Base-by-base conservation (phyloP, 495 filamentous ascomycete genomes). In the Aspergillus olivimuriae region DNA sequence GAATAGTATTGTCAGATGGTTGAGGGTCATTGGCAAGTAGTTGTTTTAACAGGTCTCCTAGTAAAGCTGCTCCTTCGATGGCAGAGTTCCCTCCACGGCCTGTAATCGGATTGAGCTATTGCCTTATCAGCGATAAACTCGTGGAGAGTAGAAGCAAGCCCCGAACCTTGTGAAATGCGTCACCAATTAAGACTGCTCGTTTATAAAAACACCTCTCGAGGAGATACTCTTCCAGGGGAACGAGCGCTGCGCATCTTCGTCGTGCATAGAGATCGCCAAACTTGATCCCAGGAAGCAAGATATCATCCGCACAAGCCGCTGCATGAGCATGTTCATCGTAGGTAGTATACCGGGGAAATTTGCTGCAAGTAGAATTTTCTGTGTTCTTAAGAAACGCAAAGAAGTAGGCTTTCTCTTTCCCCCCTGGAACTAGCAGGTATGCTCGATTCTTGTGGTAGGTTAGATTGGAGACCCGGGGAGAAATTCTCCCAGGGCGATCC, bases 161-260 rank as follows among this genome's bases (percentile, higher is more conserved):
- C 41, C 18, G 8, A 34, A 68, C 59, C 47, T 75, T 75, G 43
- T 74, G 70, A 15, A 61, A 62, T 0, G 67, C 56, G 44, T 73
- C 72, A 12, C 72, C 70, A 0, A 63, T 46, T 34, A 69, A 61
- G 1, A 66, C 59, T 2, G 66, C 56, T 14, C 68, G 56, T 10
- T 50, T 52, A 36, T 61, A 61, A 32, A 44, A 47, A 61, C 64
- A 70, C 28, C 52, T 42, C 14, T 63, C 43, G 34, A 67, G 46
- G 11, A 66, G 39, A 6, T 61, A 68, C 42, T 75, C 69, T 40
- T 70, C 61, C 1, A 73, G 34, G 12, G 61, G 44, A 0, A 65
- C 51, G 37, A 68, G 37, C 1, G 28, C 22, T 0, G 55, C 28
- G 1, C n/a, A 23, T 2, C 37, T 58, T 10, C 50, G 45, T 4